phyloP scores from a whole-genome alignment of 2,329 filamentous ascomycete species.

The Cordyceps sp. region DNA sequence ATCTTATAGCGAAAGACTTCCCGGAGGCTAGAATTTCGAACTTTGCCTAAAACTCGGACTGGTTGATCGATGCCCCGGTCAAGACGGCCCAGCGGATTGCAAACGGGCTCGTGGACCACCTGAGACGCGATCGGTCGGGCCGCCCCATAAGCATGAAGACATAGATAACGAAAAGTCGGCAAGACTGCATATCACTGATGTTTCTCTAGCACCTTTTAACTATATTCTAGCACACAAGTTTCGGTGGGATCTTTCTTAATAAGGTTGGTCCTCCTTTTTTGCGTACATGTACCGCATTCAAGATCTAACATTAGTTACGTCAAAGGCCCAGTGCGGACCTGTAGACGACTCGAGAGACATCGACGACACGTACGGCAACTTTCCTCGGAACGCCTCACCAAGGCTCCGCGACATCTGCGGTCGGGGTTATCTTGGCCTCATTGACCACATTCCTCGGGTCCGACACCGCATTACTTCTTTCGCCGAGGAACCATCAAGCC shows the following conservation, averaged over 20 bases:
- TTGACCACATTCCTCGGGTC: conserved; percentile 5
- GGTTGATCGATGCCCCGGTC: conserved; percentile 6
- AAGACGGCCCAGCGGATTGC: conserved; percentile 6
- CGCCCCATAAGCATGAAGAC: not conserved
- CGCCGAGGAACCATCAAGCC: conserved; percentile 1
- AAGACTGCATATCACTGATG: not conserved
- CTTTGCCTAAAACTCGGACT: conserved; percentile 8
- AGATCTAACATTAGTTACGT: not conserved
- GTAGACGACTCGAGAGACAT: conserved; percentile 2
- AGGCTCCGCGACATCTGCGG: conserved; percentile 3
- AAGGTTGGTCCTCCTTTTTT: conserved; percentile 3
- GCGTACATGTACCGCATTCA: not conserved
- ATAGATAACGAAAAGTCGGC: not conserved
- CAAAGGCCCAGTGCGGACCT: conserved; percentile 1
- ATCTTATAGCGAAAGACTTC: conserved; percentile 5
- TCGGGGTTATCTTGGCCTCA: conserved; percentile 1
- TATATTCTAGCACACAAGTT: too few species aligned
- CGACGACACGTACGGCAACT: conserved; percentile 4
- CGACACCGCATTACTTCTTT: conserved; percentile 2
- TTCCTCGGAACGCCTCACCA: conserved; percentile 7
- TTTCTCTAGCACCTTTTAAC: conserved; percentile 7
- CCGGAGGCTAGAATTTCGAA: conserved; percentile 6
- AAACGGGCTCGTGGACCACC: conserved; percentile 2
- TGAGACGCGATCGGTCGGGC: not conserved
- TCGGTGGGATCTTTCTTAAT: conserved; percentile 8